phyloP scores from a whole-genome alignment of 176 grass and related monocot genomes.

The Avena atlantica region DNA sequence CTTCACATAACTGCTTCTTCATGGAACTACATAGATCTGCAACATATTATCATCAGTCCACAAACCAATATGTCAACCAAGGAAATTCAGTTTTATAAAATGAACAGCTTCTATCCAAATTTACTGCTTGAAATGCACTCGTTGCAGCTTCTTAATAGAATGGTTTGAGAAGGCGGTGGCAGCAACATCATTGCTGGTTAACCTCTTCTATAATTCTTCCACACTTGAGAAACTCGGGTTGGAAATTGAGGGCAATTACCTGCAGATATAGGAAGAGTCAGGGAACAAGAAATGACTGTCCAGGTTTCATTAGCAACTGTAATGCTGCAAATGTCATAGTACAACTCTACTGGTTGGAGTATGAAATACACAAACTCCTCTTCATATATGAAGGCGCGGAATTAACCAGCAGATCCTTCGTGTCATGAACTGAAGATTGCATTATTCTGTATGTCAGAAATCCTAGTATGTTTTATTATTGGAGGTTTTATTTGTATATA shows the following conservation, averaged over 20 bases:
- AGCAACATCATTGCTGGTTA: background rate
- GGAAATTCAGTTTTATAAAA: background rate
- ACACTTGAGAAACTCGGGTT: background rate
- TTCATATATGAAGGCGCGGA: background rate
- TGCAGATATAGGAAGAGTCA: background rate
- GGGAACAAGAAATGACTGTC: background rate
- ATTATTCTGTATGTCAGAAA: background rate
- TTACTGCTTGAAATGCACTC: background rate
- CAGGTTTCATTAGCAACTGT: background rate
- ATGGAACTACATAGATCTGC: background rate
- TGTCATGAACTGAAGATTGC: background rate
- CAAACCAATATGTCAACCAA: background rate
- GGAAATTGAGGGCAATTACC: background rate
- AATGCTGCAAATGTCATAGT: background rate
- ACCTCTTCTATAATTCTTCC: background rate
- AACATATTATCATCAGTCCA: background rate
- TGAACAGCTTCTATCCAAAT: background rate
- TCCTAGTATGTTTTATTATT: background rate
- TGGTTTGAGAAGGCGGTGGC: background rate
- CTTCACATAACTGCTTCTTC: background rate
- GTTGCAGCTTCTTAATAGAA: background rate
- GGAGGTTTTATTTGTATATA: background rate
- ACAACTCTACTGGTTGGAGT: background rate
- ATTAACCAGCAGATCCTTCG: background rate
- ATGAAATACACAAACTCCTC: background rate